Evolutionary conservation across 164 flowering plant genomes (phyloP), one percentile per base, ranked within the genome.

Genomic region (Paratinospora sagittata): DNA sequence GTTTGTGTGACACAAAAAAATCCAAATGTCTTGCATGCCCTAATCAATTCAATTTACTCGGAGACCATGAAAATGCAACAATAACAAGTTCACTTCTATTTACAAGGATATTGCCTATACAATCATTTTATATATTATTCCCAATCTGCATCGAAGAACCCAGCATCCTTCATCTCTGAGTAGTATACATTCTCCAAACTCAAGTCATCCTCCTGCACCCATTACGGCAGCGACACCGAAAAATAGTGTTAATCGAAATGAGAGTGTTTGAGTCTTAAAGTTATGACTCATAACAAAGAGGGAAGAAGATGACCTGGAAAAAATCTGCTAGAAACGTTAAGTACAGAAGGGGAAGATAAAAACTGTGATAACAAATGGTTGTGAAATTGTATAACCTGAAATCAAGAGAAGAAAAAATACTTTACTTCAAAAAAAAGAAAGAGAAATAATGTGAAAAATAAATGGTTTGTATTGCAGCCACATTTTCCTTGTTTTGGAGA

Each of bases 271-370:
- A 6, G 11, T 60, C 33, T 17, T 13, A 43, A 12, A 69, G 34
- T 49, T 8, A 19, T 10, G 2, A 60, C 11, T 8, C 8, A 27
- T 24, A 14, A 27, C 8, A 30, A 6, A 24, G 8, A 26, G 63
- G 21, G 26, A 23, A 21, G 49, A 57, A 68, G 64, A 70, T 76
- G 12, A 92, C 98, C 97, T 87, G 92, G 86, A 95, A 92, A 74
- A 95, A 95, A 75, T 95, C 98, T 0, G 97, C 88, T 37, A 95
- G 82, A 72, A 92, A 92, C 11, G 89, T 88, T 2, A 81, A 68
- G 63, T 94, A 92, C 0, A 92, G 72, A 64, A 94, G 85, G 37
- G 97, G 97, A 73, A 92, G 96, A 80, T 90, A 90, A 55, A 90
- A 79, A 23, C 90, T 80, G 73, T 95, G 98, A 70, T 89, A 91